Percentiles rank a stretch among this genome's conserved stretches.
Evolutionary conservation across 2,329 filamentous ascomycete species (phyloP).

Genomic region (Albifimbria verrucaria): DNA sequence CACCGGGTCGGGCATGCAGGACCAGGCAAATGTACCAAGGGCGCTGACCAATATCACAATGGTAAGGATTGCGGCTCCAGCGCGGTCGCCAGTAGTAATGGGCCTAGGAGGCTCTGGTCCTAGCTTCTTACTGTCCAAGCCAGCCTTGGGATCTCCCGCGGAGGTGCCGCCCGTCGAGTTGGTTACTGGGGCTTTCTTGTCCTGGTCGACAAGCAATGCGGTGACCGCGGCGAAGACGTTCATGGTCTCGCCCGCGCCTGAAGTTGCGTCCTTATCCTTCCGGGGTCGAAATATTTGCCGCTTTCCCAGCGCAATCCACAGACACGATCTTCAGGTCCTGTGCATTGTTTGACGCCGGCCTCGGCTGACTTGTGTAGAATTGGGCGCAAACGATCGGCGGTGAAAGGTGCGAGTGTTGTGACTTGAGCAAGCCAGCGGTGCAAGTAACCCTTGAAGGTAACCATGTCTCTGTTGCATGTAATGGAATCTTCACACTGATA

Average conservation of each 20-base stretch:
- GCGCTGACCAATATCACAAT: conserved; percentile 38
- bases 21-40: conserved; percentile 45
- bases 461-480: conserved; percentile 67
- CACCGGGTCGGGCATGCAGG: neutral
- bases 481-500: conserved; percentile 58
- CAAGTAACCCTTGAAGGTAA: conserved; percentile 69
- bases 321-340: conserved; percentile 52
- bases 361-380: conserved; percentile 55
- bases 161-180: conserved; percentile 49
- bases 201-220: conserved; percentile 41
- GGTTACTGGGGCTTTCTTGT: conserved; percentile 35
- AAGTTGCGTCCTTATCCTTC: conserved; percentile 51
- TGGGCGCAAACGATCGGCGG: conserved; percentile 50
- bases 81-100: conserved; percentile 42
- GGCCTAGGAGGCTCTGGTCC: conserved; percentile 19
- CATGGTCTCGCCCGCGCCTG: conserved; percentile 58
- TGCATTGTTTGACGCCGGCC: conserved; percentile 61
- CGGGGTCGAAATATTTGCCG: conserved; percentile 40
- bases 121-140: conserved; percentile 28
- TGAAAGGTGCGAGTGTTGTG: conserved; percentile 60
- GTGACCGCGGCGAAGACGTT: conserved; percentile 54
- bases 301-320: conserved; percentile 64
- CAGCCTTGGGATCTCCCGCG: conserved; percentile 37
- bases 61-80: conserved; percentile 48
- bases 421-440: conserved; percentile 62